Evolutionary conservation across 108 stramenopile species (phyloP), one percentile per base, ranked within the genome.

Genomic region (Cyclostephanos invisitatus): DNA sequence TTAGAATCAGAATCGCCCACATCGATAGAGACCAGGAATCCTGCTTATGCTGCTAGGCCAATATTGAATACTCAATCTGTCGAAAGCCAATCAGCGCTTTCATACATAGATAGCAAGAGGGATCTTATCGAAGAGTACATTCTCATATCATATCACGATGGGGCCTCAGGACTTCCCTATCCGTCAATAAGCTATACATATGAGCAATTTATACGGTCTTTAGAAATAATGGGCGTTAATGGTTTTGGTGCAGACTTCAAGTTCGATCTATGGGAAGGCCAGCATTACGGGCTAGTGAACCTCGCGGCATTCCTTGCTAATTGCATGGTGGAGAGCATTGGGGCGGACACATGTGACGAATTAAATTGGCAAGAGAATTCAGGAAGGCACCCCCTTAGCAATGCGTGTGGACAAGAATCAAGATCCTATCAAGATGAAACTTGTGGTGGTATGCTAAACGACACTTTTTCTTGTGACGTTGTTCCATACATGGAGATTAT

Each of bases 321-420:
- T 62, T 62, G 38, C 44, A 62, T 84, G 83, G 66, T 77, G 18
- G 75, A 81, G 24, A 51, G 57, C 25, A 84, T 84, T 50, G 69
- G 77, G 46, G 73, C 72, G 55, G 83, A 84, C 66, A 54, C 83
- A 22, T 84, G 83, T 36, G 75, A 72, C 21, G 83, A 84, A 63
- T 46, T 68, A 35, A 80, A 77, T 42, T 73, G 71, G 75, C 71
- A 84, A 59, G 37, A 32, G 24, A 54, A 59, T 11, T 32, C 36
- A 5, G 80, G 70, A 15, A 49, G 62, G 28, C 67, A 81, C 66
- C 71, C 83, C 0, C 70, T 84, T 17, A 73, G 75, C 44, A 84
- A 84, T 37, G 29, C 68, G 35, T 84, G 83, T 53, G 83, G 83
- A 24, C 83, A 84, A 35, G 59, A 77, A 38, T 70, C 70, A 1